Percentiles rank a stretch among this genome's conserved stretches.
These are phyloP conservation scores for Pseudonitzschia delicatissima DNA, from an alignment of 108 stramenopile species.

Conservation along the genomic window DNA sequence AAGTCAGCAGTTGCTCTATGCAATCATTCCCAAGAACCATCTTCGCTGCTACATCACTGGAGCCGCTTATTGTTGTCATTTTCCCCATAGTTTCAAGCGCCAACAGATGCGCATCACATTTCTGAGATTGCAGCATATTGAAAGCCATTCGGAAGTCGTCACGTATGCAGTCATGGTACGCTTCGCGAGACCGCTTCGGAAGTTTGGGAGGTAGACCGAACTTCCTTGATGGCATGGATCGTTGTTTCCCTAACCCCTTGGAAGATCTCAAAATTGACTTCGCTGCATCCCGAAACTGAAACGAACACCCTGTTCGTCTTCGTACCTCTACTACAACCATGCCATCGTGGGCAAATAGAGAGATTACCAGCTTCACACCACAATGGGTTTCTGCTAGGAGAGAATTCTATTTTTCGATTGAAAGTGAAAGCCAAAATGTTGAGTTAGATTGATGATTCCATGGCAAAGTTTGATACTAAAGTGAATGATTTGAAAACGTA, in stretches of 20 bases:
- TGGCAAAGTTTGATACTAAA: too few relatives aligned
- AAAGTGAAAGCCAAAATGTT: not conserved
- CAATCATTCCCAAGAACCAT: slow-evolving; percentile 4
- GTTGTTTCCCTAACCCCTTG: slow-evolving; percentile 11
- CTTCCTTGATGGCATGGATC: not conserved
- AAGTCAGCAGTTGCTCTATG: slow-evolving; percentile 4
- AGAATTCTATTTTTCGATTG: slow-evolving; percentile 10
- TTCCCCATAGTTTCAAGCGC: slow-evolving; percentile 27
- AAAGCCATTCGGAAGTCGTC: slow-evolving; percentile 17
- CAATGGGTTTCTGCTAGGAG: slow-evolving; percentile 20
- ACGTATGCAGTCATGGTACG: not conserved
- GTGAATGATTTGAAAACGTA: not conserved
- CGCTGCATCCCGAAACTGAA: slow-evolving; percentile 20
- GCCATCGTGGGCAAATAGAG: slow-evolving; percentile 18
- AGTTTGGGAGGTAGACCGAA: slow-evolving; percentile 10
- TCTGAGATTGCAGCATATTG: slow-evolving; percentile 8
- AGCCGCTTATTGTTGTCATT: slow-evolving; percentile 2
- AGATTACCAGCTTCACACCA: slow-evolving; percentile 13
- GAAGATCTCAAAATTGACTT: slow-evolving; percentile 24
- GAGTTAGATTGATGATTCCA: too few relatives aligned
- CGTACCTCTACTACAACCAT: slow-evolving; percentile 31
- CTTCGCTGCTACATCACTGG: not conserved
- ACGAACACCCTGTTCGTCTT: slow-evolving; percentile 24
- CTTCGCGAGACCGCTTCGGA: not conserved
- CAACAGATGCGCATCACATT: slow-evolving; percentile 23